Percentiles rank a stretch among this genome's conserved stretches.
These are phyloP conservation scores for Phyllosticta citriasiana DNA, from an alignment of 2,329 filamentous ascomycete species.

Conservation along the genomic window DNA sequence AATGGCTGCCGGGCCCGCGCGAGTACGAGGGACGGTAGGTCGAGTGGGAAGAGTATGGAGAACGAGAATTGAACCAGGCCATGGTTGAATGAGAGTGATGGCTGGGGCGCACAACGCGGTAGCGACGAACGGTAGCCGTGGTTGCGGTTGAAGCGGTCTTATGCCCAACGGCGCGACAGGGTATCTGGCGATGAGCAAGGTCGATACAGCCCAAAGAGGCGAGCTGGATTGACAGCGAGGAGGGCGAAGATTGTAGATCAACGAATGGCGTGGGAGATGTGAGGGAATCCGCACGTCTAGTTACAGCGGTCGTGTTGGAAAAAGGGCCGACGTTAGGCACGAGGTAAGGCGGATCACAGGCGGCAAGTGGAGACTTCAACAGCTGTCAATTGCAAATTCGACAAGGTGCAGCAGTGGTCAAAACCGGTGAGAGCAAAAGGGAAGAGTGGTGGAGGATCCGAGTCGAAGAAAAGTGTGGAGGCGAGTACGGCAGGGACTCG, in stretches of 20 bases:
- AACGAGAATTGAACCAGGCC: slow-evolving; percentile 28
- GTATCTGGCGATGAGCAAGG: background rate
- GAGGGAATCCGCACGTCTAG: background rate
- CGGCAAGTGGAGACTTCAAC: background rate
- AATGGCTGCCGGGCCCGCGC: slow-evolving; percentile 17
- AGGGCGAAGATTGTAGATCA: background rate
- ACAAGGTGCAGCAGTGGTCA: background rate
- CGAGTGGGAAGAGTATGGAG: slow-evolving; percentile 18
- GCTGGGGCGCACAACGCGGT: background rate
- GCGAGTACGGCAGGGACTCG: background rate
- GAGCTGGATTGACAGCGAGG: background rate
- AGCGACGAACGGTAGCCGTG: background rate
- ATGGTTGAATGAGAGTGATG: slow-evolving; percentile 14
- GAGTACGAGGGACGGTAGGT: slow-evolving; percentile 24
- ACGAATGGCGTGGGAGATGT: background rate
- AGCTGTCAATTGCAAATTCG: background rate
- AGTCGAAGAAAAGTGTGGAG: background rate
- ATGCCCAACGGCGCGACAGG: background rate
- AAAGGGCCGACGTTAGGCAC: background rate
- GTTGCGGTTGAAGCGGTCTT: background rate
- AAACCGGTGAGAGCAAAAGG: background rate
- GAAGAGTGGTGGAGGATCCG: background rate
- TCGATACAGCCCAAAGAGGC: background rate
- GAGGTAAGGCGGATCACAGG: background rate
- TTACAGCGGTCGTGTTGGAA: background rate